These are phyloP conservation scores for Berkeleyomyces basicola DNA, from an alignment of 2,329 filamentous ascomycete species.

Conservation along the genomic window DNA sequence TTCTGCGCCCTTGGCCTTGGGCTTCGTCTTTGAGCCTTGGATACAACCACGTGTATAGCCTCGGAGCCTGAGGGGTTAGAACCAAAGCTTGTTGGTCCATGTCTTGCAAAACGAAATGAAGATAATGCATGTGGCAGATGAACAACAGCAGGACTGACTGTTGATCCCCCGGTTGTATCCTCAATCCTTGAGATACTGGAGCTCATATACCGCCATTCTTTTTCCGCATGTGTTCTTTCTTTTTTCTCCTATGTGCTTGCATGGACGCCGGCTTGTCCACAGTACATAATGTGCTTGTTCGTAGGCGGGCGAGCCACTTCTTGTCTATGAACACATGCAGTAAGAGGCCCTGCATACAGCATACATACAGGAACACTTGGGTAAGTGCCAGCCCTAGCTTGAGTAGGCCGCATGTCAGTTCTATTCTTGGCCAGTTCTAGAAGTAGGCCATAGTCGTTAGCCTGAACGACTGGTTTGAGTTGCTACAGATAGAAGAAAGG, in stretches of 20 bases:
- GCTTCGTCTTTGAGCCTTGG: neutral
- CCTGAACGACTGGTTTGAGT: neutral
- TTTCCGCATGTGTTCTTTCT: neutral
- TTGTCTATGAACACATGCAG: neutral
- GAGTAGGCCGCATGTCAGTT: neutral
- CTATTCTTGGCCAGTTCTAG: neutral
- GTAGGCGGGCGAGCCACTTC: neutral
- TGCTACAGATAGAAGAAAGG: neutral
- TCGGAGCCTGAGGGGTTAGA: too few species aligned
- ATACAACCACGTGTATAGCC: neutral
- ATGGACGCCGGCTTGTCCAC: too few species aligned
- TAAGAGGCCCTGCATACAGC: neutral
- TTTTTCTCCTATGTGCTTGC: neutral
- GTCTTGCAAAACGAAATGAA: too few species aligned
- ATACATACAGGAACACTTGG: neutral
- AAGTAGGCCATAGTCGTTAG: neutral
- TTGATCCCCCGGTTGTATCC: too few species aligned
- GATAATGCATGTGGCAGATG: too few species aligned
- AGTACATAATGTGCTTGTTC: too few species aligned
- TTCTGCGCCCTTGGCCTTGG: neutral
- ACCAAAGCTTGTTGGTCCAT: too few species aligned
- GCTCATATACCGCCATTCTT: neutral
- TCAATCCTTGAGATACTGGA: neutral
- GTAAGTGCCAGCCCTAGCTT: neutral
- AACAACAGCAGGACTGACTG: too few species aligned